Percentiles rank a stretch among this genome's conserved stretches.
phyloP scores from a whole-genome alignment of 2,329 filamentous ascomycete genomes.

The Stromatinia cepivora region DNA sequence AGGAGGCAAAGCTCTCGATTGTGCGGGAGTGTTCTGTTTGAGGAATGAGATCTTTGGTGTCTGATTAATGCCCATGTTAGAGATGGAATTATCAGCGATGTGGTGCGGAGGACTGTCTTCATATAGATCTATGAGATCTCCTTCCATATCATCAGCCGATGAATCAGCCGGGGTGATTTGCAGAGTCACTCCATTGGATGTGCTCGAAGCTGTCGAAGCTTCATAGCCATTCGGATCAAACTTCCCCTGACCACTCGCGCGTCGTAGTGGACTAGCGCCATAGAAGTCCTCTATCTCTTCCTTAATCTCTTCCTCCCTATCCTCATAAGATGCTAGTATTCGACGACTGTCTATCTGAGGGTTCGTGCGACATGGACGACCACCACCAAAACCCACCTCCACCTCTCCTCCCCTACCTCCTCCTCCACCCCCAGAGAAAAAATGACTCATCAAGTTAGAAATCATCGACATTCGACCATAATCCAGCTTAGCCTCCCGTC shows the following conservation, averaged over 20 bases:
- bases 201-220: neutral
- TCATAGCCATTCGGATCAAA: neutral
- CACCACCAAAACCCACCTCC: neutral
- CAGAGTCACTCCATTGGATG: neutral
- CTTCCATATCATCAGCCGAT: neutral
- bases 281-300: neutral
- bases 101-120: neutral
- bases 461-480: neutral
- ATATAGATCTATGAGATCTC: neutral
- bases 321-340: too few relatives aligned
- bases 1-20: neutral
- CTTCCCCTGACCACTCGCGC: neutral
- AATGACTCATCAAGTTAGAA: neutral
- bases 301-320: neutral
- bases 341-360: neutral
- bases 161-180: neutral
- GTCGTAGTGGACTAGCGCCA: neutral
- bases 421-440: neutral
- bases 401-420: too few relatives aligned
- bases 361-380: neutral
- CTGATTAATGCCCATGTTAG: too few relatives aligned
- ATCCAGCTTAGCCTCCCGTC: neutral
- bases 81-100: neutral
- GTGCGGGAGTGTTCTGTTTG: neutral
- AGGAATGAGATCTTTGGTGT: too few relatives aligned